These are phyloP conservation scores for Aspergillus campestris DNA, from an alignment of 495 filamentous ascomycete genomes.

Conservation along the genomic window DNA sequence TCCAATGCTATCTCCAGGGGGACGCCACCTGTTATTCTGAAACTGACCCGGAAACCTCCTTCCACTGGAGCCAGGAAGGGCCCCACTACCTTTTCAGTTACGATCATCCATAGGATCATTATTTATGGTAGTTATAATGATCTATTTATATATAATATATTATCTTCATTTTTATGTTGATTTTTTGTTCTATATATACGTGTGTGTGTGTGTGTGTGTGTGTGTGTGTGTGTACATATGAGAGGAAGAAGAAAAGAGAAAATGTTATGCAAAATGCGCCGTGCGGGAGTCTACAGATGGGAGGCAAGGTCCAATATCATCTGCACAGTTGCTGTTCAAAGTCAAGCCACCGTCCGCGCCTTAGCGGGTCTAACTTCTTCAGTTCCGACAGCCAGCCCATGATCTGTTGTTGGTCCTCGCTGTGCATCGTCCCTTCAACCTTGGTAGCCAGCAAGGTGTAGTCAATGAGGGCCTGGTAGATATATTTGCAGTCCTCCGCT, in stretches of 20 bases:
- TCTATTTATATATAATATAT: too few relatives aligned
- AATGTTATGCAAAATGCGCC: too few relatives aligned
- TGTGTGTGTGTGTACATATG: too few relatives aligned
- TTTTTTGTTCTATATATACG: too few relatives aligned
- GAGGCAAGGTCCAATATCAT: conserved; percentile 9
- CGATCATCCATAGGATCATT: too few relatives aligned
- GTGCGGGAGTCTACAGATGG: background rate
- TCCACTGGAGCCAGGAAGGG: background rate
- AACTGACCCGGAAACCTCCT: background rate
- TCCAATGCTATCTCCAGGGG: background rate
- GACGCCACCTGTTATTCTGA: conserved; percentile 2
- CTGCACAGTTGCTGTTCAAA: conserved; percentile 34
- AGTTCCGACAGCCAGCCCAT: conserved; percentile 55
- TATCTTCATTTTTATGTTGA: too few relatives aligned
- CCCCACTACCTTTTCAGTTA: background rate
- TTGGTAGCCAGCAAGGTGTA: conserved; percentile 34
- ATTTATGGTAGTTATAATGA: too few relatives aligned
- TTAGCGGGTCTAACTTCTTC: conserved; percentile 59
- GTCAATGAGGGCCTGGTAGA: conserved; percentile 69
- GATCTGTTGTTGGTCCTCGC: conserved; percentile 38
- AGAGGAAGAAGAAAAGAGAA: too few relatives aligned
- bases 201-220: too few relatives aligned
- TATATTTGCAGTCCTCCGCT: conserved; percentile 68
- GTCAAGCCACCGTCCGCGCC: conserved; percentile 60
- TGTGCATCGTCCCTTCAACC: conserved; percentile 24